phyloP scores from a whole-genome alignment of 2,329 filamentous ascomycete species.

The Rutstroemia sp. region DNA sequence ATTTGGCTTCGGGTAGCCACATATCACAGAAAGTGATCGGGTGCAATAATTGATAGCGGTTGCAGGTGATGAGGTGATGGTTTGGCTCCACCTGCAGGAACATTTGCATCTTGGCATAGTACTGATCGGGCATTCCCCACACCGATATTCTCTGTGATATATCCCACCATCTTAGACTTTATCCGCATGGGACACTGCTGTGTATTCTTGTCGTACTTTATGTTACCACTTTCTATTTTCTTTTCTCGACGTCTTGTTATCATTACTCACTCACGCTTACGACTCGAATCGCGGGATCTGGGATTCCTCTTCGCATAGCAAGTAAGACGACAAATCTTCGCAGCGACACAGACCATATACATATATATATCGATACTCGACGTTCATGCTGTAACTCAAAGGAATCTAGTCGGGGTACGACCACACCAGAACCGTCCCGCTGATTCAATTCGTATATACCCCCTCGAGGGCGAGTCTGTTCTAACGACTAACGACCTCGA shows the following conservation, averaged over 20 bases:
- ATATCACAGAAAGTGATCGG: constrained; percentile 14
- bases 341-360: not conserved
- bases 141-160: constrained; percentile 12
- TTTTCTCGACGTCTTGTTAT: not conserved
- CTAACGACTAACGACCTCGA: no score
- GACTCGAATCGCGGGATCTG: constrained; percentile 31
- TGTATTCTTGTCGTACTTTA: constrained; percentile 12
- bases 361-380: not conserved
- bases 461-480: not conserved
- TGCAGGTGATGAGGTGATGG: constrained; percentile 28
- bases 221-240: not conserved
- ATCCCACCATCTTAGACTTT: constrained; percentile 11
- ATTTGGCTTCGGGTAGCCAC: constrained; percentile 7
- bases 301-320: constrained; percentile 29
- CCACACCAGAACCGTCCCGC: not conserved
- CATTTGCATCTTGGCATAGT: constrained; percentile 11
- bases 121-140: constrained; percentile 16
- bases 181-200: constrained; percentile 15
- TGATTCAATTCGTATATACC: not conserved
- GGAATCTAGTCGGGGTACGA: not conserved
- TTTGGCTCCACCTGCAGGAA: constrained; percentile 26
- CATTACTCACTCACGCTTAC: constrained; percentile 1
- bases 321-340: not conserved
- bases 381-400: not conserved
- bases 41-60: constrained; percentile 22